Evolutionary conservation across 2,329 filamentous ascomycete species (phyloP).

Genomic region (Xylaria sp.): DNA sequence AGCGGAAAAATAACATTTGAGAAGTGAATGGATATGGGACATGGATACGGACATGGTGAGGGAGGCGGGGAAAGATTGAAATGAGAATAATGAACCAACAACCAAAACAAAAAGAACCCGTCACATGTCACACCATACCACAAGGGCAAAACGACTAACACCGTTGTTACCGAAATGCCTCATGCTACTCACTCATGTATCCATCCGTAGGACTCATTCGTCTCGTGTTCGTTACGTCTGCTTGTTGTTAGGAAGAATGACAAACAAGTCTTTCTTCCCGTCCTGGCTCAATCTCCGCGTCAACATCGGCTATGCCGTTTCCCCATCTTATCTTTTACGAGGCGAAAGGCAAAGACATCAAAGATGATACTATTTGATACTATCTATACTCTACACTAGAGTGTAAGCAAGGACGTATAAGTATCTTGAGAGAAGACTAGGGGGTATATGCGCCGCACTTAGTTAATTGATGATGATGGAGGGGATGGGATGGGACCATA

Average conservation of each 20-base stretch:
- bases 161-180: neutral
- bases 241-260: neutral
- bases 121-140: too few species aligned
- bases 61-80: neutral
- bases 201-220: neutral
- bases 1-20: too few species aligned
- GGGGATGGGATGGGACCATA: neutral
- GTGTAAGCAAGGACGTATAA: too few species aligned
- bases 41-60: neutral
- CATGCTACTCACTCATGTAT: neutral
- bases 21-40: too few species aligned
- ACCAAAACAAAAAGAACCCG: neutral
- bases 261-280: neutral
- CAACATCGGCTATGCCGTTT: neutral
- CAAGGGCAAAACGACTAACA: neutral
- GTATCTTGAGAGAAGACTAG: too few species aligned
- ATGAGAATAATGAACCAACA: constrained; percentile 22
- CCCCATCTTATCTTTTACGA: neutral
- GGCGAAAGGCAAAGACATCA: too few species aligned
- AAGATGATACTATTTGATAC: too few species aligned
- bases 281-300: constrained; percentile 7
- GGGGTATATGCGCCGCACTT: neutral
- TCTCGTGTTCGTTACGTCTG: neutral
- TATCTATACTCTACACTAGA: too few species aligned
- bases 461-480: neutral